These are phyloP conservation scores for Pseudocercospora fijiensis DNA, from an alignment of 2,329 filamentous ascomycete genomes.

Conservation along the genomic window DNA sequence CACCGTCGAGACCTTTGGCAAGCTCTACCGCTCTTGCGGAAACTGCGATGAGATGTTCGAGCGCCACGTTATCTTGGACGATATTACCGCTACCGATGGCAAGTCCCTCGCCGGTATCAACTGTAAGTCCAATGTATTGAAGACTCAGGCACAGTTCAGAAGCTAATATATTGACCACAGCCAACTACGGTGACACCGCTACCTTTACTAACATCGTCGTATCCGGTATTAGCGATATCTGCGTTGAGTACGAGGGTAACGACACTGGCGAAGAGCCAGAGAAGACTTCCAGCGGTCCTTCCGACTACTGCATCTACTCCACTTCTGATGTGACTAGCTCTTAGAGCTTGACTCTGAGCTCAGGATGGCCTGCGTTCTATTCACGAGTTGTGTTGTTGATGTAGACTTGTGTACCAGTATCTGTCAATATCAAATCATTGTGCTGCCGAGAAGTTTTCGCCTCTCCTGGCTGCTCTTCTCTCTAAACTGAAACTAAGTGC, in stretches of 20 bases:
- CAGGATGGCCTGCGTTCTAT: neutral
- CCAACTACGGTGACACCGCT: conserved; percentile 18
- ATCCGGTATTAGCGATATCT: conserved; percentile 39
- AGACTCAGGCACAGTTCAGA: neutral
- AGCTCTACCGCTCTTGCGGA: conserved; percentile 53
- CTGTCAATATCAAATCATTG: neutral
- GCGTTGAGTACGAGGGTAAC: conserved; percentile 40
- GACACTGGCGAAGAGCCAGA: conserved; percentile 38
- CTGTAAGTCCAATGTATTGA: conserved; percentile 26
- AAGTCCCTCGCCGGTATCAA: conserved; percentile 51
- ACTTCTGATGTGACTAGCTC: conserved; percentile 29
- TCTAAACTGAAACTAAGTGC: conserved; percentile 33
- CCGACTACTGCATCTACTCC: conserved; percentile 38
- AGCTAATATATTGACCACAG: neutral
- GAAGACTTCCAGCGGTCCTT: conserved; percentile 36
- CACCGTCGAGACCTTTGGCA: conserved; percentile 48
- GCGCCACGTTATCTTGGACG: conserved; percentile 48
- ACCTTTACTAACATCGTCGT: conserved; percentile 42
- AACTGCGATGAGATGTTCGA: conserved; percentile 47
- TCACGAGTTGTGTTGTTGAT: neutral
- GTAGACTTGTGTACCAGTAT: neutral
- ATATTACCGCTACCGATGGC: conserved; percentile 46
- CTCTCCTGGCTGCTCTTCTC: neutral
- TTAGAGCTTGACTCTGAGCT: conserved; percentile 7
- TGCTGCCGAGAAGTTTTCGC: neutral